These are phyloP conservation scores for Besnoitia besnoiti DNA, from an alignment of 169 alveolate species.

Conservation along the genomic window DNA sequence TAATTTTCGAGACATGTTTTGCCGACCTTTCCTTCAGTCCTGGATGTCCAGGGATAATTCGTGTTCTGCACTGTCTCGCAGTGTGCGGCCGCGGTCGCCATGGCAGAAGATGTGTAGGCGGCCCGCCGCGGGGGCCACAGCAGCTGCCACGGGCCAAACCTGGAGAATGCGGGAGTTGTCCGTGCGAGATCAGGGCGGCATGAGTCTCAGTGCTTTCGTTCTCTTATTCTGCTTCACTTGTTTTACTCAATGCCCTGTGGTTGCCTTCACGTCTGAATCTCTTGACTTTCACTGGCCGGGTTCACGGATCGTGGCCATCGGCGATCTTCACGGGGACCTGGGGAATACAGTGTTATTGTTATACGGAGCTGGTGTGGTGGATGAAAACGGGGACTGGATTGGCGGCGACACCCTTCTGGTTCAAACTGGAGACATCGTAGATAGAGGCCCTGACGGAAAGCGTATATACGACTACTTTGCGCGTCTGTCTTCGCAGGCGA, in stretches of 20 bases:
- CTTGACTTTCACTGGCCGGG: slow-evolving; percentile 22
- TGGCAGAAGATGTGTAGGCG: background rate
- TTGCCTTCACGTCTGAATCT: background rate
- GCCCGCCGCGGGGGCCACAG: background rate
- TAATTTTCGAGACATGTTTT: background rate
- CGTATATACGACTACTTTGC: slow-evolving; percentile 62
- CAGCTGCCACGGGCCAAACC: background rate
- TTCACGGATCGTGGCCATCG: slow-evolving; percentile 46
- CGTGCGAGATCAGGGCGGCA: background rate
- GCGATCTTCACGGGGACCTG: slow-evolving; percentile 61
- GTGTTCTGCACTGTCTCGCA: background rate
- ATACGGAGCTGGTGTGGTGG: slow-evolving; percentile 40
- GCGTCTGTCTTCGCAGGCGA: slow-evolving; percentile 66
- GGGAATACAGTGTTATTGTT: slow-evolving; percentile 49
- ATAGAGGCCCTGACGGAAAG: slow-evolving; percentile 73
- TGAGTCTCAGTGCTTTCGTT: background rate
- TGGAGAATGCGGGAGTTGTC: background rate
- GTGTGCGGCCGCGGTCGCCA: background rate
- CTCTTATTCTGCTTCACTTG: background rate
- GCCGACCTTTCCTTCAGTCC: background rate
- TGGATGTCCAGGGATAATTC: background rate
- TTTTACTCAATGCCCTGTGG: background rate
- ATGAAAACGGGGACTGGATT: background rate
- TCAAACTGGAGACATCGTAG: slow-evolving; percentile 75
- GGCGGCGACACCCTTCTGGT: slow-evolving; percentile 59